Evolutionary conservation across 108 stramenopile genomes (phyloP).

Genomic region (Skeletonema costatum): DNA sequence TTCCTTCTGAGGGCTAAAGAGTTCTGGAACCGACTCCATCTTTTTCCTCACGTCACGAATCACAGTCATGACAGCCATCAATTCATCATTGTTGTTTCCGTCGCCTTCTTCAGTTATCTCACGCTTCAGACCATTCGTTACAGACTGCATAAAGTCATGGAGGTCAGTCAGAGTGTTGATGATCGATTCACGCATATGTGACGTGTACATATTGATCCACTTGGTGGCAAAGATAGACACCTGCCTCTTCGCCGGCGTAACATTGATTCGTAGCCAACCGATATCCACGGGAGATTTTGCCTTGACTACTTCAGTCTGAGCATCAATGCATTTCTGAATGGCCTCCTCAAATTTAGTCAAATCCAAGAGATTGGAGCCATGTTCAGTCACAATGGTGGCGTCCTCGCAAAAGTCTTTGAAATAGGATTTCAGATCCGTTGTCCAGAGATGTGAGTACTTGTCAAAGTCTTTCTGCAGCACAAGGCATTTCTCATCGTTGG

Average conservation of each 20-base stretch:
- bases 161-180: slow-evolving; percentile 61
- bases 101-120: slow-evolving; percentile 53
- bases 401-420: slow-evolving; percentile 75
- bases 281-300: slow-evolving; percentile 59
- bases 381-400: slow-evolving; percentile 61
- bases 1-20: slow-evolving; percentile 81
- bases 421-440: slow-evolving; percentile 63
- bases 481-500: slow-evolving; percentile 64
- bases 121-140: slow-evolving; percentile 56
- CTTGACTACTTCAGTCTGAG: slow-evolving; percentile 64
- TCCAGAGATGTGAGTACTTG: slow-evolving; percentile 76
- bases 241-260: slow-evolving; percentile 76
- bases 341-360: slow-evolving; percentile 78
- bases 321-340: slow-evolving; percentile 71
- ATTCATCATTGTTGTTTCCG: slow-evolving; percentile 53
- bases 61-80: slow-evolving; percentile 83
- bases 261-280: slow-evolving; percentile 87
- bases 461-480: slow-evolving; percentile 72
- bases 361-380: slow-evolving; percentile 61
- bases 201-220: slow-evolving; percentile 77
- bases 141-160: slow-evolving; percentile 67
- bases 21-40: slow-evolving; percentile 65
- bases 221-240: slow-evolving; percentile 62
- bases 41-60: slow-evolving; percentile 85
- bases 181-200: slow-evolving; percentile 57